A percentile compares a stretch with the other conserved stretches of the same genome.
These are phyloP conservation scores for Ophiocordyceps camponoti-rufipedis DNA, from an alignment of 2,329 filamentous ascomycete species.

Conservation along the genomic window DNA sequence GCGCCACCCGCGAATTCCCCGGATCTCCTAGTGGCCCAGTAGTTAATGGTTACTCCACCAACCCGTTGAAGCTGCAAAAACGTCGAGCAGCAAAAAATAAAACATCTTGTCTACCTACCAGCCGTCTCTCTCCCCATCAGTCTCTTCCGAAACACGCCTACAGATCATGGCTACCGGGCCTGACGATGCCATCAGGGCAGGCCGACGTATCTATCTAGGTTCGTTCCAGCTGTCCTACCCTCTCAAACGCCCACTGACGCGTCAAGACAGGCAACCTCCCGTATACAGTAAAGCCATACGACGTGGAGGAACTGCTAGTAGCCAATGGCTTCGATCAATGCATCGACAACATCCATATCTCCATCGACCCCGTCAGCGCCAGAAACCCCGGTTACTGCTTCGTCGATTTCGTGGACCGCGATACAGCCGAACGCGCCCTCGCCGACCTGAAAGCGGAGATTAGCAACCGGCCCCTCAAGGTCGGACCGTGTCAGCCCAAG, in stretches of 20 bases:
- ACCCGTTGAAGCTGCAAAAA: too few species aligned
- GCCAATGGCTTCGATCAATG: slow-evolving; percentile 17
- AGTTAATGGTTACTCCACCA: too few species aligned
- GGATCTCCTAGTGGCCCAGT: too few species aligned
- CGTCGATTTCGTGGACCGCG: slow-evolving; percentile 41
- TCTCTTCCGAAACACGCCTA: neutral
- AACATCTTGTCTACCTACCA: too few species aligned
- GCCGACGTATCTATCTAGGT: slow-evolving; percentile 40
- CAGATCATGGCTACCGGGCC: neutral
- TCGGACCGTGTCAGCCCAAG: slow-evolving; percentile 47
- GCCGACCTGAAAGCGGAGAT: slow-evolving; percentile 33
- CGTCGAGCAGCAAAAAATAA: too few species aligned
- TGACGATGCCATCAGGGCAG: slow-evolving; percentile 4
- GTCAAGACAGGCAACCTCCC: slow-evolving; percentile 28
- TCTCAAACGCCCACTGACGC: neutral
- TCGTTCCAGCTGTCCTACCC: neutral
- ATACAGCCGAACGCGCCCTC: slow-evolving; percentile 34
- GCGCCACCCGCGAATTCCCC: too few species aligned
- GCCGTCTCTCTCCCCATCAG: neutral
- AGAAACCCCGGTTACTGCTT: slow-evolving; percentile 58
- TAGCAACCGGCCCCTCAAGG: slow-evolving; percentile 39
- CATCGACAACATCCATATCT: slow-evolving; percentile 45
- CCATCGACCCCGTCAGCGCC: slow-evolving; percentile 47
- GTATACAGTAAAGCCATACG: slow-evolving; percentile 31
- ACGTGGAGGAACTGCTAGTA: slow-evolving; percentile 41